Evolutionary conservation across 106 monocot species (phyloP), one percentile per base, ranked within the genome.

Genomic region (Vanilla planifolia): DNA sequence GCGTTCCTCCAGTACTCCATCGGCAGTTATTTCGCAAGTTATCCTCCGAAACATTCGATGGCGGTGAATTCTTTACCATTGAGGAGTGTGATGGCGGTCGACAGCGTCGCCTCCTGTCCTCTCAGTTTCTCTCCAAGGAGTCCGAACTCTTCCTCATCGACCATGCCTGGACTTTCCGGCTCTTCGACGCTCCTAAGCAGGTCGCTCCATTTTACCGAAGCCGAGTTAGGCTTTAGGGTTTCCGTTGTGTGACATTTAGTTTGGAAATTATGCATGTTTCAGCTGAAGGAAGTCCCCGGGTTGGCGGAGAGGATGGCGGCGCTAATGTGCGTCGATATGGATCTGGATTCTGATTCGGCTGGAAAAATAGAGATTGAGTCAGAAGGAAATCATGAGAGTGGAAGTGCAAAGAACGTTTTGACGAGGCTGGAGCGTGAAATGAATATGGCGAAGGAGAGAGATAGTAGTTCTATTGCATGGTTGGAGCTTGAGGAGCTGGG

Each of bases 161-260:
- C 36, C 96, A 91, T 56, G 87, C 96, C 37, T 91, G 91, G 91
- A 77, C 91, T 8, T 98, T 98, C 67, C 91, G 96, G 21, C 84
- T 98, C 13, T 50, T 84, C 17, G 84, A 87, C 28, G 91, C 91
- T 16, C 84, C 79, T 67, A 86, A 84, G 46, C 85, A 84, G 86
- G 95, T 92, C 15, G 10, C 33, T 57, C 19, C 33, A 11, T 21
- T 57, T 22, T 1, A 3, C 33, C 20, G 57, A 57, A 53, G 34
- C 57, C 8, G 16, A 15, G 42, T 46, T 60, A 48, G 25, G 44
- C 20, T 63, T 72, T 56, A n/a, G 45, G 11, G 21, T 10, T 66
- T 62, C 5, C 24, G 16, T 29, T 35, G 21, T 47, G 6, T 48
- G 47, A 26, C 23, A 15, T 63, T 32, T 28, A 20, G 32, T 20